Conservation (phyloP, 2,329 filamentous ascomycete genomes). For the Fusarium solani-melongenae region DNA sequence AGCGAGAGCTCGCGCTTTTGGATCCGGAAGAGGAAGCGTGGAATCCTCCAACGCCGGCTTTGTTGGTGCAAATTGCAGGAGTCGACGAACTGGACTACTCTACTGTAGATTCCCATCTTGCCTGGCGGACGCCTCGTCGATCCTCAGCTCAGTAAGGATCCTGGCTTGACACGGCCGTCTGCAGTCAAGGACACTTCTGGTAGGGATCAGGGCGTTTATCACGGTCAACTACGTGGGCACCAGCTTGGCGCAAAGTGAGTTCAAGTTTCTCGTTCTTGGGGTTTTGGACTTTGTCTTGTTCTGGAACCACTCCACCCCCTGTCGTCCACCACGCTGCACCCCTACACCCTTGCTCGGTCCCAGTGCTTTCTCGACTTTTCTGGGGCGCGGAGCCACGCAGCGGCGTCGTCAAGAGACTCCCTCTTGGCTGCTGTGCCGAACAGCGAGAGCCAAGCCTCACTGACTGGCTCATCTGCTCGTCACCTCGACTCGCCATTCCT, state of each 20-base stretch:
- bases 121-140: slow-evolving; percentile 4
- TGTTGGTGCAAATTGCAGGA: slow-evolving; percentile 14
- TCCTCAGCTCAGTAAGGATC: slow-evolving; percentile 17
- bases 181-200: slow-evolving; percentile 3
- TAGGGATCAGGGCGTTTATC: slow-evolving; percentile 18
- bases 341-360: slow-evolving; percentile 5
- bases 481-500: slow-evolving; percentile 9
- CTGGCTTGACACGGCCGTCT: background rate
- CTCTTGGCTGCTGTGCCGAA: slow-evolving; percentile 38
- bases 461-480: background rate
- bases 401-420: slow-evolving; percentile 1
- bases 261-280: background rate
- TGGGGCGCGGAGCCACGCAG: slow-evolving; percentile 22
- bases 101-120: slow-evolving; percentile 4
- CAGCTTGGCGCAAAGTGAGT: slow-evolving; percentile 8
- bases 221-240: background rate
- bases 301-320: slow-evolving; percentile 26
- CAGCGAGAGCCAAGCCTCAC: slow-evolving; percentile 37
- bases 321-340: background rate
- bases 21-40: background rate
- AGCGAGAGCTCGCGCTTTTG: background rate
- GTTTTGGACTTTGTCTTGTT: slow-evolving; percentile 4
- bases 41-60: background rate
- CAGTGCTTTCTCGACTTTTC: slow-evolving; percentile 13
- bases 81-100: slow-evolving; percentile 1